A percentile compares a stretch with the other conserved stretches of the same genome.
Conservation (phyloP, 2,329 filamentous ascomycete genomes). For the Trichophaea hybrida region DNA sequence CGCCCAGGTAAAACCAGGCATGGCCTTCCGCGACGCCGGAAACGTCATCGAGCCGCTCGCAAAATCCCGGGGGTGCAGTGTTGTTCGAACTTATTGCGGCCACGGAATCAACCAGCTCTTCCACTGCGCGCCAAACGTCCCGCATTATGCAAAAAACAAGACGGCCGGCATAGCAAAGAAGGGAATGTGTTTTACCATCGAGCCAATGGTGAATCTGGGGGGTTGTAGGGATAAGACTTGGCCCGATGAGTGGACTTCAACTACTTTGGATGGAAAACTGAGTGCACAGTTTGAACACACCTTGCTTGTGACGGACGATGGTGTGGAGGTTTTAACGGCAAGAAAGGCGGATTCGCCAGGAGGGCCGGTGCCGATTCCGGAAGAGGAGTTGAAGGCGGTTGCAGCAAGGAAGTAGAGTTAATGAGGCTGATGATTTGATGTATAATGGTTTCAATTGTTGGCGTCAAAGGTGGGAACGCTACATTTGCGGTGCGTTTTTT, state of each 20-base stretch:
- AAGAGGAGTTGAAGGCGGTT: conserved; percentile 4
- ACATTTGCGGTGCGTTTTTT: no score
- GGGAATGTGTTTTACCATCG: conserved; percentile 97
- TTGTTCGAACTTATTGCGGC: conserved; percentile 90
- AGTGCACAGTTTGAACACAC: conserved; percentile 94
- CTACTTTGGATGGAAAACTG: conserved; percentile 72
- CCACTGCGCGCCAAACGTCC: conserved; percentile 85
- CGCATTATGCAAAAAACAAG: conserved; percentile 98
- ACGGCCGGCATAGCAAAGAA: conserved; percentile 84
- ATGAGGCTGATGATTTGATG: no score
- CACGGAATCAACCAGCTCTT: conserved; percentile 80
- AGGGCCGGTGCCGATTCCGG: conserved; percentile 51
- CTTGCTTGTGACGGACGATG: conserved; percentile 65
- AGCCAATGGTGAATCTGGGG: conserved; percentile 93
- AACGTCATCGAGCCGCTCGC: conserved; percentile 93
- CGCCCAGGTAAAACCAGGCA: conserved; percentile 80
- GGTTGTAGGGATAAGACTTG: conserved; percentile 87
- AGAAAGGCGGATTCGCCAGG: conserved; percentile 59
- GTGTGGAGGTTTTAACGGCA: conserved; percentile 68
- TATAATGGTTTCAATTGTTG: no score
- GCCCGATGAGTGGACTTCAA: conserved; percentile 98
- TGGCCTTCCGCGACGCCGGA: conserved; percentile 81
- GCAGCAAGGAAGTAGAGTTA: neutral
- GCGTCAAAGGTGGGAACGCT: no score
- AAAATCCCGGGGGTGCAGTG: conserved; percentile 70